These are phyloP conservation scores for Myrica gale DNA, from an alignment of 306 rosid species.

Conservation along the genomic window DNA sequence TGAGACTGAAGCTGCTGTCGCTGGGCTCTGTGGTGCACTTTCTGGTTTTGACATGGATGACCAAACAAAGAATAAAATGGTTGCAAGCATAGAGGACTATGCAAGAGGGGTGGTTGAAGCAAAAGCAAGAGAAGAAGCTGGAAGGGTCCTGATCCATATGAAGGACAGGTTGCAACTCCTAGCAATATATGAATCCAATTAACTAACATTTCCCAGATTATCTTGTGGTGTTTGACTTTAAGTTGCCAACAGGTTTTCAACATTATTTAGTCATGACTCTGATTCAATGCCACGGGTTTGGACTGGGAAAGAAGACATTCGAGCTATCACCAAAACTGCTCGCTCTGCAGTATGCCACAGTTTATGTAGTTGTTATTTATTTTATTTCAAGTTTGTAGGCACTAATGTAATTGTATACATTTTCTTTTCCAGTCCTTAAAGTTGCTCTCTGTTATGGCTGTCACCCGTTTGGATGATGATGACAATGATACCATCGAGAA, in stretches of 20 bases:
- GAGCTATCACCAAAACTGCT: slow-evolving; percentile 89
- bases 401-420: slow-evolving; percentile 13
- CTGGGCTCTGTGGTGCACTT: slow-evolving; percentile 67
- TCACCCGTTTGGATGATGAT: slow-evolving; percentile 72
- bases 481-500: slow-evolving; percentile 63
- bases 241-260: slow-evolving; percentile 66
- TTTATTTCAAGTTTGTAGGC: slow-evolving; percentile 11
- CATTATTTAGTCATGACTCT: slow-evolving; percentile 87
- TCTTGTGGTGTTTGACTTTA: slow-evolving; percentile 30
- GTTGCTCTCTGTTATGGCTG: slow-evolving; percentile 87
- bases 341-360: slow-evolving; percentile 69
- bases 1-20: slow-evolving; percentile 74
- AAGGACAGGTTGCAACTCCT: slow-evolving; percentile 74
- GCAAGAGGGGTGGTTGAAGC: slow-evolving; percentile 80
- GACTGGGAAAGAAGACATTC: slow-evolving; percentile 89
- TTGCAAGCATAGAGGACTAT: slow-evolving; percentile 48
- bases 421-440: slow-evolving; percentile 70
- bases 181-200: slow-evolving; percentile 20
- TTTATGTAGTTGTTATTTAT: slow-evolving; percentile 13
- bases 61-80: slow-evolving; percentile 48
- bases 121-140: slow-evolving; percentile 95
- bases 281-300: slow-evolving; percentile 98
- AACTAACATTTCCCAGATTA: slow-evolving; percentile 1
- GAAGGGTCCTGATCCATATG: slow-evolving; percentile 85
- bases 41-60: slow-evolving; percentile 76